A percentile compares a stretch with the other conserved stretches of the same genome.
These are phyloP conservation scores for Xylaria sp. DNA, from an alignment of 2,329 filamentous ascomycete genomes.

Conservation along the genomic window DNA sequence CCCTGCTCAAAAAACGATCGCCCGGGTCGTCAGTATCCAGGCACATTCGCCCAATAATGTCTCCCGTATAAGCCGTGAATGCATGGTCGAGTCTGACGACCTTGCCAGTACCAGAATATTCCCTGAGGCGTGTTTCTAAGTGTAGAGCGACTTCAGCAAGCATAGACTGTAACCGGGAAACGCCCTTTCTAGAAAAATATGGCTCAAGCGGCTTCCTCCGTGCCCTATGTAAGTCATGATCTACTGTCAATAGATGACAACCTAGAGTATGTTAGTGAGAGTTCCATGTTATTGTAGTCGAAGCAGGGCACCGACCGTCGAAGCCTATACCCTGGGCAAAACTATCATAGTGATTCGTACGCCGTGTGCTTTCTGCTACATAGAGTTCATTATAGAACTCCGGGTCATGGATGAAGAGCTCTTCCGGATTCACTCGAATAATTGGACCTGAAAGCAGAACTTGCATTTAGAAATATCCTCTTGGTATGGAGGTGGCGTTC, in stretches of 20 bases:
- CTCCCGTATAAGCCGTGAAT: conserved; percentile 37
- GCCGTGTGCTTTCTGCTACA: conserved; percentile 33
- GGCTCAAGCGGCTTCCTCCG: conserved; percentile 38
- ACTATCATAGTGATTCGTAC: conserved; percentile 37
- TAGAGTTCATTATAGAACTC: conserved; percentile 39
- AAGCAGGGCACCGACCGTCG: conserved; percentile 31
- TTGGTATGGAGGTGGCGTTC: neutral
- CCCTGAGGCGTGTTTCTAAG: conserved; percentile 34
- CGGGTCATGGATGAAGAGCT: conserved; percentile 44
- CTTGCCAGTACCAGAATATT: conserved; percentile 30
- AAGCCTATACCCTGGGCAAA: conserved; percentile 39
- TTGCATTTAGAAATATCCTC: neutral
- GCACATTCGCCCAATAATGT: conserved; percentile 39
- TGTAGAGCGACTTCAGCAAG: conserved; percentile 35
- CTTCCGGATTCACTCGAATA: conserved; percentile 45
- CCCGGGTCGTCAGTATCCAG: conserved; percentile 32
- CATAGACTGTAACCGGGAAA: conserved; percentile 34
- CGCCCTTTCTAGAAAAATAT: conserved; percentile 35
- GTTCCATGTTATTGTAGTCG: neutral
- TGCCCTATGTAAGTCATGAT: conserved; percentile 38
- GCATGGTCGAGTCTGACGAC: conserved; percentile 38
- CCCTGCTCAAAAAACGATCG: conserved; percentile 39
- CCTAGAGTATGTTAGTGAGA: conserved; percentile 21
- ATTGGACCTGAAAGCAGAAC: conserved; percentile 35
- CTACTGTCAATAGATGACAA: conserved; percentile 37